These are phyloP conservation scores for Solanum pinnatisectum DNA, from an alignment of 257 asterid species.

Conservation along the genomic window DNA sequence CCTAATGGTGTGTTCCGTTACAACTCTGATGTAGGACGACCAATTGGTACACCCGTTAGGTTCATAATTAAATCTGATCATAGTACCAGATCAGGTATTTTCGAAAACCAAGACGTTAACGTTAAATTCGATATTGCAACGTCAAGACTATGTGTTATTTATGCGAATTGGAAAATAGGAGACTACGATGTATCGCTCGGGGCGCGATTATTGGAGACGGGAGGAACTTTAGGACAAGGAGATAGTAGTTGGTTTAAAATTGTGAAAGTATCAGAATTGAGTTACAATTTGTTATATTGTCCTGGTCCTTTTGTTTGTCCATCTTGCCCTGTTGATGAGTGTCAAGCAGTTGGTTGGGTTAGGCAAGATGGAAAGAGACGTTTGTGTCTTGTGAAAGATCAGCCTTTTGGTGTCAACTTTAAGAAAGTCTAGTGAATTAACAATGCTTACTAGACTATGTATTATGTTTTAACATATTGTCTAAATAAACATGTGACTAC, in stretches of 20 bases:
- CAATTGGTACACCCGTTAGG: neutral
- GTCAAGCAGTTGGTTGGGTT: neutral
- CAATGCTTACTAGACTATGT: neutral
- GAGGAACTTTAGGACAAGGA: neutral
- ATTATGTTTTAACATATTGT: too few species aligned
- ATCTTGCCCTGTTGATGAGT: neutral
- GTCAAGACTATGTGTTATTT: neutral
- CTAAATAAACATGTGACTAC: neutral
- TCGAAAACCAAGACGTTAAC: neutral
- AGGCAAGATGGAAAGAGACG: neutral
- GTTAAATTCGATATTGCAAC: neutral
- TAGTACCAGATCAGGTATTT: neutral
- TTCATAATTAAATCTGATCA: neutral
- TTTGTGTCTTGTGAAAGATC: neutral
- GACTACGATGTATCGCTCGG: neutral
- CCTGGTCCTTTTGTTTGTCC: neutral
- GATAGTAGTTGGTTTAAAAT: neutral
- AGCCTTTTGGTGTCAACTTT: neutral
- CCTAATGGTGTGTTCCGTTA: neutral
- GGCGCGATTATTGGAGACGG: neutral
- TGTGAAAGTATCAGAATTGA: neutral
- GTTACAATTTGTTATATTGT: neutral
- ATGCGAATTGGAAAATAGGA: neutral
- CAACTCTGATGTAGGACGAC: neutral
- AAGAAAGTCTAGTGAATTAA: neutral